These are phyloP conservation scores for Torulaspora gathmanii DNA, from an alignment of 805 yeast genomes.

Conservation along the genomic window DNA sequence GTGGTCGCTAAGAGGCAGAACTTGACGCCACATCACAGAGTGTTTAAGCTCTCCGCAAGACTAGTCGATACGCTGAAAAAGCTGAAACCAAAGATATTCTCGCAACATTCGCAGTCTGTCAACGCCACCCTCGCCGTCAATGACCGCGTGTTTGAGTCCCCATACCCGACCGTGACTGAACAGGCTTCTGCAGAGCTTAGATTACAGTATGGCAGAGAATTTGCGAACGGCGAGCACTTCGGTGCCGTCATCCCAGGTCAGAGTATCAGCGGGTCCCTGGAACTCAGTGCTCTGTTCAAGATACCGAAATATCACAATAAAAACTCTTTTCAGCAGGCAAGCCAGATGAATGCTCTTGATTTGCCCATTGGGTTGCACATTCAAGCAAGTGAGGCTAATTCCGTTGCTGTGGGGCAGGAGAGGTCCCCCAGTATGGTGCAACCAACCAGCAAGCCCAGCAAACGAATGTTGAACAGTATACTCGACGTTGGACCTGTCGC, in stretches of 20 bases:
- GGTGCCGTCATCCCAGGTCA: slow-evolving; percentile 31
- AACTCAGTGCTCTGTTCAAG: slow-evolving; percentile 31
- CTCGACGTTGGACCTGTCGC: slow-evolving; percentile 12
- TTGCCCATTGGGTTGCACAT: slow-evolving; percentile 24
- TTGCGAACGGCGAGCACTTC: slow-evolving; percentile 27
- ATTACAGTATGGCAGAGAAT: slow-evolving; percentile 22
- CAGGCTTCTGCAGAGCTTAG: slow-evolving; percentile 27
- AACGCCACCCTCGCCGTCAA: slow-evolving; percentile 2
- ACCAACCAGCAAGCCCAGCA: slow-evolving; percentile 17
- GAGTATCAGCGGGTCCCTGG: slow-evolving; percentile 32
- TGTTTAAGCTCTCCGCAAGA: slow-evolving; percentile 30
- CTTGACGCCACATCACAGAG: slow-evolving; percentile 44
- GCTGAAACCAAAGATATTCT: slow-evolving; percentile 18
- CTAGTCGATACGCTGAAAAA: slow-evolving; percentile 11
- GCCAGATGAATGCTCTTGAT: slow-evolving; percentile 27
- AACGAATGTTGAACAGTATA: slow-evolving; percentile 25
- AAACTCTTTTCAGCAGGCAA: slow-evolving; percentile 31
- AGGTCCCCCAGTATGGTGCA: not conserved
- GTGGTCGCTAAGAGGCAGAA: slow-evolving; percentile 40
- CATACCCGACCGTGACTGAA: slow-evolving; percentile 27
- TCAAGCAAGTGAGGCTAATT: not conserved
- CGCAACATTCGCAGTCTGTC: not conserved
- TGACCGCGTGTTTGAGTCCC: slow-evolving; percentile 18
- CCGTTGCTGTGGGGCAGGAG: not conserved
- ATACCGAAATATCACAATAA: slow-evolving; percentile 35